Conservation (phyloP, 2,329 filamentous ascomycete genomes). For the Botrytis porri region DNA sequence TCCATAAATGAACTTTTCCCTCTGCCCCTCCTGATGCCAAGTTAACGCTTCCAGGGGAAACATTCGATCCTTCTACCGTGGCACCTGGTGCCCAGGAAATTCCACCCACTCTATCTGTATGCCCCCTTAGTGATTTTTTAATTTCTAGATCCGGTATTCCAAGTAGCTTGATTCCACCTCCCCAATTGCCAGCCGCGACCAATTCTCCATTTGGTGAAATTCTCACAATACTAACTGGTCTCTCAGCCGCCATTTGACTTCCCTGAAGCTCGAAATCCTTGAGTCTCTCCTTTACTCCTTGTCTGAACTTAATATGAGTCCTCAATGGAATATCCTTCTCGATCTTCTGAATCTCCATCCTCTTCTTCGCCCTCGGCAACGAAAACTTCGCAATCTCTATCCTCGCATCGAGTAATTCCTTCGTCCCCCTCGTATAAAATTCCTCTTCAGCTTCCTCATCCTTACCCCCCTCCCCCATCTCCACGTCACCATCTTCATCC, state of each 20-base stretch:
- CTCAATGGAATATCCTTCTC: slow-evolving; percentile 82
- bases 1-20: slow-evolving; percentile 86
- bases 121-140: slow-evolving; percentile 72
- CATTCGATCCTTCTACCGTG: slow-evolving; percentile 66
- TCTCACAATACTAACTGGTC: slow-evolving; percentile 86
- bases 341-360: slow-evolving; percentile 72
- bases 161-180: slow-evolving; percentile 81
- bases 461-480: slow-evolving; percentile 52
- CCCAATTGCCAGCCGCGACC: slow-evolving; percentile 90
- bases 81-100: slow-evolving; percentile 86
- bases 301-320: slow-evolving; percentile 89
- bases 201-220: slow-evolving; percentile 83
- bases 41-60: slow-evolving; percentile 74
- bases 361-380: slow-evolving; percentile 73
- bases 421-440: slow-evolving; percentile 84
- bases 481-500: slow-evolving; percentile 62
- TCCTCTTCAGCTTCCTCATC: slow-evolving; percentile 81
- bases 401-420: slow-evolving; percentile 71
- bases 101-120: slow-evolving; percentile 86
- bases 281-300: slow-evolving; percentile 79
- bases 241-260: slow-evolving; percentile 86
- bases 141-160: slow-evolving; percentile 78
- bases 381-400: slow-evolving; percentile 80
- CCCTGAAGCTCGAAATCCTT: slow-evolving; percentile 86
- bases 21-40: slow-evolving; percentile 89